A percentile compares a stretch with the other conserved stretches of the same genome.
Evolutionary conservation across 1,139 yeast species (phyloP).

Genomic region (Magnusiomyces clavatus): DNA sequence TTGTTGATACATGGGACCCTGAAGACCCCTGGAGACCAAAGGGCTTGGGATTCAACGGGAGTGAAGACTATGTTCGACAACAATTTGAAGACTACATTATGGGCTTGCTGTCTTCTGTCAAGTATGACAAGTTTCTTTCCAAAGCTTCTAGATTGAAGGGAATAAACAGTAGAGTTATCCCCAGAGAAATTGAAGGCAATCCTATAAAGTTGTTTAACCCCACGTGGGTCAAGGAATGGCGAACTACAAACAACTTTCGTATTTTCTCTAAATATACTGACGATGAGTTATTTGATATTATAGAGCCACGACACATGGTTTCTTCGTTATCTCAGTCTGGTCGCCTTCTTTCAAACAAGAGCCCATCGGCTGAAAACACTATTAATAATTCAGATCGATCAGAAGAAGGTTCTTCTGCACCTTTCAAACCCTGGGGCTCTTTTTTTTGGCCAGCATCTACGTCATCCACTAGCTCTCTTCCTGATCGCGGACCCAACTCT

Average conservation of each 20-base stretch:
- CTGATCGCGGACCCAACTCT: neutral
- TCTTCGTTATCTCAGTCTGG: neutral
- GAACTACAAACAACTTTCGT: conserved; percentile 53
- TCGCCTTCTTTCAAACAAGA: neutral
- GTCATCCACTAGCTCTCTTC: neutral
- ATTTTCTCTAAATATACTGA: conserved; percentile 72
- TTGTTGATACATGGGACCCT: conserved; percentile 35
- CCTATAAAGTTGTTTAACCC: conserved; percentile 45
- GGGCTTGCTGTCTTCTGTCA: conserved; percentile 63
- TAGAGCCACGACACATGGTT: conserved; percentile 66
- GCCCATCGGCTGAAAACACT: neutral
- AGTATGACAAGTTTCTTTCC: conserved; percentile 54
- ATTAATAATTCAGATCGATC: neutral
- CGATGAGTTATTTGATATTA: conserved; percentile 80
- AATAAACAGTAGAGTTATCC: conserved; percentile 16
- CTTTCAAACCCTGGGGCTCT: neutral
- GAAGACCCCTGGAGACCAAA: conserved; percentile 40
- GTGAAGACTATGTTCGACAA: conserved; percentile 81
- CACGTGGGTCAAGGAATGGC: conserved; percentile 60
- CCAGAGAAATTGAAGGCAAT: conserved; percentile 32
- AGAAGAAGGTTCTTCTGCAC: neutral
- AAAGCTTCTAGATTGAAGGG: conserved; percentile 15
- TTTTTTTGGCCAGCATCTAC: neutral
- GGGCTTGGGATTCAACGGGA: conserved; percentile 52
- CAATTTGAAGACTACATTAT: conserved; percentile 85